phyloP scores from a whole-genome alignment of 1,284 basidiomycete genomes.

The Sphagnurus paluster region DNA sequence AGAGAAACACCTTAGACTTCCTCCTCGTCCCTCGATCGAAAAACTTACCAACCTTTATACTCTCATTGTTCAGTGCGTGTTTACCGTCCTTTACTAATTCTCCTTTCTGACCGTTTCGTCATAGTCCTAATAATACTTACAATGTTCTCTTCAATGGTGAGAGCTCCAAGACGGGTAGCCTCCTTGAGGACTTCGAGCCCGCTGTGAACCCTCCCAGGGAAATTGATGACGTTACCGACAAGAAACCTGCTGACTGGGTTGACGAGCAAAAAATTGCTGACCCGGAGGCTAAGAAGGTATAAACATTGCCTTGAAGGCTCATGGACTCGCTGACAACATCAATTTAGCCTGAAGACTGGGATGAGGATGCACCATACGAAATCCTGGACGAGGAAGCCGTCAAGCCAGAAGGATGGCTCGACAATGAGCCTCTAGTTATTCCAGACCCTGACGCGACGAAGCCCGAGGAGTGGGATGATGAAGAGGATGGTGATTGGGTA shows the following conservation, averaged over 20 bases:
- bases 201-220: conserved; percentile 91
- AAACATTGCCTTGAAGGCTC: conserved; percentile 10
- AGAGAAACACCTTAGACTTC: conserved; percentile 91
- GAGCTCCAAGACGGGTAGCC: conserved; percentile 74
- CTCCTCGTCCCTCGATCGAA: conserved; percentile 85
- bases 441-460: conserved; percentile 94
- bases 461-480: conserved; percentile 99
- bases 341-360: conserved; percentile 87
- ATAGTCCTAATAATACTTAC: conserved; percentile 92
- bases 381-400: conserved; percentile 85
- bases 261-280: conserved; percentile 87
- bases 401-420: conserved; percentile 96
- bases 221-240: conserved; percentile 92
- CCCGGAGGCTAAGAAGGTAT: conserved; percentile 79
- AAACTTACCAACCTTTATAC: conserved; percentile 93
- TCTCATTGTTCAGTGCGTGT: conserved; percentile 80
- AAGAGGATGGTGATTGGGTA: conserved; percentile 99
- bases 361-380: conserved; percentile 91
- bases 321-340: neutral
- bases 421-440: conserved; percentile 80
- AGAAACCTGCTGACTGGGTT: conserved; percentile 94
- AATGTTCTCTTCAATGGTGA: conserved; percentile 93
- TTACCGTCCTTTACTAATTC: conserved; percentile 1
- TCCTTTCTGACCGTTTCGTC: neutral
- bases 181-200: conserved; percentile 96